Evolutionary conservation across 495 filamentous ascomycete species (phyloP).

Genomic region (Penicillium herquei): DNA sequence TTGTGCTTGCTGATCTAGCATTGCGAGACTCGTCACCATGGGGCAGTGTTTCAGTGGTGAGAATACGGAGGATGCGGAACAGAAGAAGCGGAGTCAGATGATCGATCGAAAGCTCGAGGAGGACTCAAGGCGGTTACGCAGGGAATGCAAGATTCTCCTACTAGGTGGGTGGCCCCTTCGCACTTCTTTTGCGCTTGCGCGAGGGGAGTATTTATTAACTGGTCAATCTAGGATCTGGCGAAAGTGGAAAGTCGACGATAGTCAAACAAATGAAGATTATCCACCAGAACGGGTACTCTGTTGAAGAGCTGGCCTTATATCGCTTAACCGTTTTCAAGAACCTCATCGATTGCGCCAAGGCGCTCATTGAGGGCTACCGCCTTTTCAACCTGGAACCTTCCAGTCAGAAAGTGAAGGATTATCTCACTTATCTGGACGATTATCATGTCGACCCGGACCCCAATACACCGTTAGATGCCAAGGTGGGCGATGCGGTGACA

Average conservation of each 20-base stretch:
- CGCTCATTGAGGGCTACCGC: conserved; percentile 81
- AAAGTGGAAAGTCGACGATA: conserved; percentile 98
- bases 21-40: conserved; percentile 53
- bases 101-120: conserved; percentile 93
- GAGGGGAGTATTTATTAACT: conserved; percentile 9
- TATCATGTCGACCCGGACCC: conserved; percentile 91
- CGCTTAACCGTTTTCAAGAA: conserved; percentile 98
- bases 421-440: conserved; percentile 76
- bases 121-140: conserved; percentile 81
- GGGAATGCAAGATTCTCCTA: conserved; percentile 98
- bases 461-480: conserved; percentile 71
- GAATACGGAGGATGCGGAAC: conserved; percentile 76
- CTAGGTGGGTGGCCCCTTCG: conserved; percentile 63
- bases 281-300: conserved; percentile 92
- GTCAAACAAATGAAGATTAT: conserved; percentile 99
- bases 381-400: conserved; percentile 80
- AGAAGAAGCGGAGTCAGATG: conserved; percentile 88
- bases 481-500: conserved; percentile 78
- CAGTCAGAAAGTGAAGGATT: conserved; percentile 66
- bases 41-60: conserved; percentile 83
- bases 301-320: conserved; percentile 88
- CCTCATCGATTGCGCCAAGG: conserved; percentile 91
- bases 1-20: conserved; percentile 25
- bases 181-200: neutral
- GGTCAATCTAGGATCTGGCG: conserved; percentile 72